Evolutionary conservation across 1,284 basidiomycete species (phyloP).

Genomic region (Coniophora puteana): DNA sequence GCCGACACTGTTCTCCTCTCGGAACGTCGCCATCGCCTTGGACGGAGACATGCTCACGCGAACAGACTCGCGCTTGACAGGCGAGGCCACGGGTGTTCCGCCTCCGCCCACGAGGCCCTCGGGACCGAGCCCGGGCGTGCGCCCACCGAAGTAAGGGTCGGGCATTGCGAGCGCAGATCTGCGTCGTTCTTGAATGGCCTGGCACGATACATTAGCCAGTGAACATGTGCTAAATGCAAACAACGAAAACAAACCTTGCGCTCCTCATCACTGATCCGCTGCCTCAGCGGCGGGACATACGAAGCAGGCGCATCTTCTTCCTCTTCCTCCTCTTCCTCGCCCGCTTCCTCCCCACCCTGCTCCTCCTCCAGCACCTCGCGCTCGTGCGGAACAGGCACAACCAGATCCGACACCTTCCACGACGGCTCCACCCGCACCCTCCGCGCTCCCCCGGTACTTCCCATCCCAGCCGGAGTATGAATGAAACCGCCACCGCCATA

Average conservation of each 20-base stretch:
- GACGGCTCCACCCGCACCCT: slow-evolving; percentile 45
- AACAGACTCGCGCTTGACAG: slow-evolving; percentile 18
- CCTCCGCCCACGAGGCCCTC: slow-evolving; percentile 4
- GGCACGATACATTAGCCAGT: not conserved
- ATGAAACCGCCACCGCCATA: slow-evolving; percentile 7
- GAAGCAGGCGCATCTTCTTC: not conserved
- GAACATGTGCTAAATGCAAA: not conserved
- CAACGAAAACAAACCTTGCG: slow-evolving; percentile 33
- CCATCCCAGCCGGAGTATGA: not conserved
- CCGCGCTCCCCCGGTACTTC: slow-evolving; percentile 34
- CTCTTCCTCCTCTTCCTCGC: slow-evolving; percentile 35
- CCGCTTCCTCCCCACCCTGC: slow-evolving; percentile 37
- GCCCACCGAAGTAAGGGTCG: slow-evolving; percentile 49
- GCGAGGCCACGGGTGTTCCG: slow-evolving; percentile 2
- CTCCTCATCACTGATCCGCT: slow-evolving; percentile 45
- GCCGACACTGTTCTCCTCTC: slow-evolving; percentile 17
- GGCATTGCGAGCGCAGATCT: slow-evolving; percentile 50
- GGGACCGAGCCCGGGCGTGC: slow-evolving; percentile 35
- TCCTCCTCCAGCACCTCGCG: slow-evolving; percentile 3
- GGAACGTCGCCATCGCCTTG: slow-evolving; percentile 17
- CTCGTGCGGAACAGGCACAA: slow-evolving; percentile 31
- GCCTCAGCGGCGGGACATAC: slow-evolving; percentile 8
- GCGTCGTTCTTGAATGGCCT: slow-evolving; percentile 60
- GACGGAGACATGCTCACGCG: slow-evolving; percentile 22
- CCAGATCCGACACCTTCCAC: slow-evolving; percentile 53